These are phyloP conservation scores for Talaromyces nanjingensis DNA, from an alignment of 495 filamentous ascomycete species.

Conservation along the genomic window DNA sequence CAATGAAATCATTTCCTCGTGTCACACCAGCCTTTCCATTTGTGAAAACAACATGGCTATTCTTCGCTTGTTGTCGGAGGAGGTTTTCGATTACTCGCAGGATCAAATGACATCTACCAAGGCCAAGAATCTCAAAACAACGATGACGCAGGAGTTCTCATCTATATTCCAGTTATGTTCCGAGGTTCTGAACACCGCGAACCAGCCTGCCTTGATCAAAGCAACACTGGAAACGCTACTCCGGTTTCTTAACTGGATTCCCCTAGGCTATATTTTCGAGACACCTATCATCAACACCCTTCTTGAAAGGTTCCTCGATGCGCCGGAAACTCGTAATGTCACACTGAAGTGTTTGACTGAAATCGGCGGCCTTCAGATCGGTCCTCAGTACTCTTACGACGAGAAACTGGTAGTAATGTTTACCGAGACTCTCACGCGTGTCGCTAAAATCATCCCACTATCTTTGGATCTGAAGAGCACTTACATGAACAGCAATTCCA, in stretches of 20 bases:
- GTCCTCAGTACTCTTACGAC: conserved; percentile 72
- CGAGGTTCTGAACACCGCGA: conserved; percentile 82
- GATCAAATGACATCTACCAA: conserved; percentile 98
- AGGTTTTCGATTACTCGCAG: conserved; percentile 97
- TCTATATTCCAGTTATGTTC: conserved; percentile 95
- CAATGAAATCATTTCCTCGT: conserved; percentile 97
- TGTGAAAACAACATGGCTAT: conserved; percentile 99
- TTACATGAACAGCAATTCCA: conserved; percentile 81
- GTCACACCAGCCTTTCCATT: conserved; percentile 86
- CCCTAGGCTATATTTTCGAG: conserved; percentile 96
- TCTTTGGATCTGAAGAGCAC: conserved; percentile 82
- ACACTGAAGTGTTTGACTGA: conserved; percentile 96
- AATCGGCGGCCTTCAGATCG: conserved; percentile 84
- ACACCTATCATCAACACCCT: conserved; percentile 93
- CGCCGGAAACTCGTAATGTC: conserved; percentile 90
- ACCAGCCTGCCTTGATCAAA: conserved; percentile 82
- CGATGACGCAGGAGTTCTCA: conserved; percentile 97
- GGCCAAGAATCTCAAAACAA: conserved; percentile 90
- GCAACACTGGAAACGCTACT: conserved; percentile 91
- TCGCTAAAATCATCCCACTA: conserved; percentile 85
- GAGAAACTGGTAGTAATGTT: conserved; percentile 96
- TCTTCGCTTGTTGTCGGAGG: conserved; percentile 88
- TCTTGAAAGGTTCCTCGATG: conserved; percentile 78
- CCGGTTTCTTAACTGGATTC: conserved; percentile 98
- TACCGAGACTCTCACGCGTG: conserved; percentile 82